A percentile compares a stretch with the other conserved stretches of the same genome.
Evolutionary conservation across 75 land plant species (phyloP).

Genomic region (Cryptomeria japonica): DNA sequence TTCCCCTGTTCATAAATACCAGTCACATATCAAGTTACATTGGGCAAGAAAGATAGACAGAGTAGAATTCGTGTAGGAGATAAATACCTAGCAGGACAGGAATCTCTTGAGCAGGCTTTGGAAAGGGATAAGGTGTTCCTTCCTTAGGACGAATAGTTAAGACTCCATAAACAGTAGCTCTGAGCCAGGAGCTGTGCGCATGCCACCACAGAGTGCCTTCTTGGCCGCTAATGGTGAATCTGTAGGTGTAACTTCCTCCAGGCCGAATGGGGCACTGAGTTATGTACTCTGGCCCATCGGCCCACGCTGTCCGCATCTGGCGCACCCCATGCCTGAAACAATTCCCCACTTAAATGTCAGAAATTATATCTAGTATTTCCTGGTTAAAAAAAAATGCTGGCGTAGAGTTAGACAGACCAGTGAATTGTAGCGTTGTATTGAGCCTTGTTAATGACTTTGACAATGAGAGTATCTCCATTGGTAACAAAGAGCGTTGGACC

Average conservation of each 20-base stretch:
- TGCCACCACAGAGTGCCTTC: neutral
- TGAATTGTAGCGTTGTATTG: slow-evolving; percentile 62
- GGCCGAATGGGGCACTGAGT: slow-evolving; percentile 29
- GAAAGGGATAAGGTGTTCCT: neutral
- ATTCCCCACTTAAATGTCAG: neutral
- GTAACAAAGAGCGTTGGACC: slow-evolving; percentile 28
- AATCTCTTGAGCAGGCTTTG: neutral
- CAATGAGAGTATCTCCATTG: slow-evolving; percentile 32
- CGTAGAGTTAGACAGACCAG: slow-evolving; percentile 34
- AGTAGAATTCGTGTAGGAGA: neutral
- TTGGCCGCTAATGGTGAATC: neutral
- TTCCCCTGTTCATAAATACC: slow-evolving; percentile 1
- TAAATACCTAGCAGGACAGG: neutral
- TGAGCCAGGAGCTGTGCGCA: neutral
- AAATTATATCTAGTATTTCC: too few relatives aligned
- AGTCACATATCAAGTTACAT: too few relatives aligned
- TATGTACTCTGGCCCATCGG: slow-evolving; percentile 17
- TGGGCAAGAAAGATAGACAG: too few relatives aligned
- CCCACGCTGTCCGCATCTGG: slow-evolving; percentile 9
- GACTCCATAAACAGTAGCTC: neutral
- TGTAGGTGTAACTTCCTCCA: neutral
- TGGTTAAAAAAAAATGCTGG: too few relatives aligned
- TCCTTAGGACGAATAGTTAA: neutral
- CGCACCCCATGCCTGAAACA: slow-evolving; percentile 22
- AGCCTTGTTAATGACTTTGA: slow-evolving; percentile 47